A percentile compares a stretch with the other conserved stretches of the same genome.
phyloP scores from a whole-genome alignment of 306 rosid genomes.

The Prunus campanulata region DNA sequence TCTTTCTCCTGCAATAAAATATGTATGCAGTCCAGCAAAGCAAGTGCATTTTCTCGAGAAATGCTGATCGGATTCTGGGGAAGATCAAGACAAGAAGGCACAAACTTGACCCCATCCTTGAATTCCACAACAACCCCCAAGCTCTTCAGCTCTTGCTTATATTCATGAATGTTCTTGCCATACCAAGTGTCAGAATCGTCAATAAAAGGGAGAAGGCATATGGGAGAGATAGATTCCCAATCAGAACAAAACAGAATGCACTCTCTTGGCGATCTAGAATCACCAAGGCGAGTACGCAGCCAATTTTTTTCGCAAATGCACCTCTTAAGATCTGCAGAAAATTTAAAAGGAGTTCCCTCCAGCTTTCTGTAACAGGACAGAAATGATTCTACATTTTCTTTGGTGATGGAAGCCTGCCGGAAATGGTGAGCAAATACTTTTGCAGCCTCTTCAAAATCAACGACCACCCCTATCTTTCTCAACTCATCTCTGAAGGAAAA shows the following conservation, averaged over 20 bases:
- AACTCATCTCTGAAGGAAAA: constrained; percentile 30
- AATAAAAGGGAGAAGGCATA: constrained; percentile 64
- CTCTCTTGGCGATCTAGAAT: constrained; percentile 35
- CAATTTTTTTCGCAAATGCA: constrained; percentile 34
- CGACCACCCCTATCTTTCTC: constrained; percentile 44
- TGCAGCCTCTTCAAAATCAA: constrained; percentile 50
- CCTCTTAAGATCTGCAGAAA: constrained; percentile 28
- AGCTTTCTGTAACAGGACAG: constrained; percentile 47
- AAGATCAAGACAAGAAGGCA: constrained; percentile 34
- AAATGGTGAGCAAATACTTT: constrained; percentile 33
- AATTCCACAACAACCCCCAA: constrained; percentile 47
- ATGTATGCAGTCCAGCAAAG: constrained; percentile 52
- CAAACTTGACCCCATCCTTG: constrained; percentile 47
- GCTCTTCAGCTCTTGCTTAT: constrained; percentile 47
- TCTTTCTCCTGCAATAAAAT: constrained; percentile 7
- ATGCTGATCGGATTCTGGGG: constrained; percentile 38
- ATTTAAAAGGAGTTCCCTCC: constrained; percentile 9
- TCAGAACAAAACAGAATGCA: constrained; percentile 59
- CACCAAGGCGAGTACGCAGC: constrained; percentile 52
- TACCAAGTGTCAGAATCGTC: constrained; percentile 44
- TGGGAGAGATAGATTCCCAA: constrained; percentile 54
- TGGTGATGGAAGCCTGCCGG: constrained; percentile 27
- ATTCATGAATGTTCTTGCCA: constrained; percentile 41
- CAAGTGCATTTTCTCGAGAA: constrained; percentile 33
- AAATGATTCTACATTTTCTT: constrained; percentile 39